Base-by-base conservation (phyloP, 768 basidiomycete species). In the Lentinus brumalis region DNA sequence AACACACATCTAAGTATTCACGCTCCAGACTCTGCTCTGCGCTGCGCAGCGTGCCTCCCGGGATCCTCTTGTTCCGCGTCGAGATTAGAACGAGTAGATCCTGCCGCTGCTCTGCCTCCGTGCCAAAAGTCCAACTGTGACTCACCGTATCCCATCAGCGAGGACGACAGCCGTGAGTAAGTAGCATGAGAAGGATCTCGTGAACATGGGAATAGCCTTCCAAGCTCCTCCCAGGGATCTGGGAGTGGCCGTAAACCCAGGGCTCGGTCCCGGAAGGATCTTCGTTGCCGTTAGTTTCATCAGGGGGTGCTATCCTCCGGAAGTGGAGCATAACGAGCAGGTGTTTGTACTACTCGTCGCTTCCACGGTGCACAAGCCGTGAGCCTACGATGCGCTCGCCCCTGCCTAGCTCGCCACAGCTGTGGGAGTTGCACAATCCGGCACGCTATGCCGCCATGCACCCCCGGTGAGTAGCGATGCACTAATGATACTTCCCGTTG, bases 191-290 rank as follows among this genome's bases (percentile, higher is more conserved):
- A 59, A 14, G 18, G 6, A 21, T 53, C 50, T 50, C 50, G 57
- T 39, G 57, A 58, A 42, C 40, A 51, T 58, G 57, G 39, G 57
- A 58, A 58, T 58, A 58, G 21, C 5, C 49, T 44, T 51, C 44
- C 50, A 39, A 29, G 29, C 57, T 51, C 18, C 40, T 58, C 57
- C 21, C 57, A 58, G 21, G 57, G 26, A 50, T 30, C 16, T 58
- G 57, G 40, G 57, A 58, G 50, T 29, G 29, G 7, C 16, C 50
- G 11, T 10, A 35, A 4, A 16, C 44, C 41, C 9, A 56, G 11
- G 8, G 10, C 45, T 57, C 46, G 56, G 35, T 45, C 7, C 52
- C 21, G 39, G 41, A 29, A 29, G 26, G 30, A 14, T 6, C 12
- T 41, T 15, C 35, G 7, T 35, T 11, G 35, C 11, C 11, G 7